Conservation (phyloP, 1,284 basidiomycete species). For the Schizophyllum amplum region DNA sequence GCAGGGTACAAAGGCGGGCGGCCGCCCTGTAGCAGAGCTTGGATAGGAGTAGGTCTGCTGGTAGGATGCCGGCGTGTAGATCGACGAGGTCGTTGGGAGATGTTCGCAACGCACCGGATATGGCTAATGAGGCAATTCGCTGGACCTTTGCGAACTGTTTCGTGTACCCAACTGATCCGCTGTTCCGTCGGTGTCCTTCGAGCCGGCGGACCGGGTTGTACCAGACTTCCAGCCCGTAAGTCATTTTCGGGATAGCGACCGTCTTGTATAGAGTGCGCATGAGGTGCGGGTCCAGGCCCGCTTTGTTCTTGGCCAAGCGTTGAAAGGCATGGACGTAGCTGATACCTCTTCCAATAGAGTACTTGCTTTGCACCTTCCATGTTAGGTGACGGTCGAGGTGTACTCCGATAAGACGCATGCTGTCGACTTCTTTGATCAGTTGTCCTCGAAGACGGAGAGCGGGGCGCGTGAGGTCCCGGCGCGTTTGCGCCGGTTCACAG, state of each 20-base stretch:
- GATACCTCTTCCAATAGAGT: no score
- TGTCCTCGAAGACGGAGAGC: no score
- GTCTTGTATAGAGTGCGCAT: not conserved
- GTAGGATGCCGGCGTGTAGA: slow-evolving; percentile 10
- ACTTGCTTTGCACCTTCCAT: no score
- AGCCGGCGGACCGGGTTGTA: not conserved
- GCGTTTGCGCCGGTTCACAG: no score
- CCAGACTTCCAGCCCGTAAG: slow-evolving; percentile 3
- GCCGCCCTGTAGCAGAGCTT: slow-evolving; percentile 5
- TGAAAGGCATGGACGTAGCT: no score
- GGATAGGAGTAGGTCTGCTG: slow-evolving; percentile 9
- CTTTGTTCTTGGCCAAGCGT: not conserved
- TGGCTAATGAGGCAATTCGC: slow-evolving; percentile 8
- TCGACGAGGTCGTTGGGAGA: slow-evolving; percentile 9
- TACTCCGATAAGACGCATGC: no score
- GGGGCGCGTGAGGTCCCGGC: no score
- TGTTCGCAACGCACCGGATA: slow-evolving; percentile 13
- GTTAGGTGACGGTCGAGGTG: no score
- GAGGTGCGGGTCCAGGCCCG: not conserved
- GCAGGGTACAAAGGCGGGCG: slow-evolving; percentile 10
- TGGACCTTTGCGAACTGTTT: not conserved
- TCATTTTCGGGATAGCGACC: not conserved
- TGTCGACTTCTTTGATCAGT: no score
- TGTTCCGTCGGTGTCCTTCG: no score
- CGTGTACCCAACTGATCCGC: slow-evolving; percentile 1